A percentile compares a stretch with the other conserved stretches of the same genome.
Conservation (phyloP, 257 asterid genomes). For the Solanum tacnaense region DNA sequence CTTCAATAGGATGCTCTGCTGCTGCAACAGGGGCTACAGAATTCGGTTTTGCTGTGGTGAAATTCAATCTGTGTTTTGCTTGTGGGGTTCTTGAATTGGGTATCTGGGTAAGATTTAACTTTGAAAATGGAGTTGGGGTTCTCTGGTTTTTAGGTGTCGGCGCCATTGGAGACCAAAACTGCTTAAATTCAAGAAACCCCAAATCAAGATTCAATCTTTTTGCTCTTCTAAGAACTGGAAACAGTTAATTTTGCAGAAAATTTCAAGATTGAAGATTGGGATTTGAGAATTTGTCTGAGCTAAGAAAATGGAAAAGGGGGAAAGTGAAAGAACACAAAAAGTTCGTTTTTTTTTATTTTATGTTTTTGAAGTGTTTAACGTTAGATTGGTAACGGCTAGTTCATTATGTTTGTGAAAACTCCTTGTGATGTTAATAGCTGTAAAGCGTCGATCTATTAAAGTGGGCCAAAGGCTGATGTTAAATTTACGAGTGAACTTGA, state of each 20-base stretch:
- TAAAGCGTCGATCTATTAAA: not conserved
- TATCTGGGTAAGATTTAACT: slow-evolving; percentile 11
- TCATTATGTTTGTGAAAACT: not conserved
- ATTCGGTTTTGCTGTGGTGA: slow-evolving; percentile 7
- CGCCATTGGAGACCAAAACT: slow-evolving; percentile 21
- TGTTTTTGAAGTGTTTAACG: not conserved
- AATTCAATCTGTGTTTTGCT: slow-evolving; percentile 45
- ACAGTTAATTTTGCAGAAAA: not conserved
- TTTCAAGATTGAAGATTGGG: not conserved
- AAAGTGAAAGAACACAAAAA: not conserved
- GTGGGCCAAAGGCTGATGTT: not conserved
- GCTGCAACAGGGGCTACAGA: not conserved
- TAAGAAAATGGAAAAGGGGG: not conserved
- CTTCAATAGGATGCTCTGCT: slow-evolving; percentile 90
- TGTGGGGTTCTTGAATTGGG: slow-evolving; percentile 48
- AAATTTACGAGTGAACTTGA: not conserved
- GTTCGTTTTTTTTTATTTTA: not conserved
- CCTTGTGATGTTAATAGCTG: not conserved
- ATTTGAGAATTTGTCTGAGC: not conserved
- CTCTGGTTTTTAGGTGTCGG: slow-evolving; percentile 40
- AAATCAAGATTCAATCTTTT: not conserved
- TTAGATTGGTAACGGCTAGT: not conserved
- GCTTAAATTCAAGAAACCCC: not conserved
- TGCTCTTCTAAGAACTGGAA: not conserved
- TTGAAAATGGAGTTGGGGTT: slow-evolving; percentile 23